A percentile compares a stretch with the other conserved stretches of the same genome.
Evolutionary conservation across 2,329 filamentous ascomycete species (phyloP).

Genomic region (Fusarium lyarnte): DNA sequence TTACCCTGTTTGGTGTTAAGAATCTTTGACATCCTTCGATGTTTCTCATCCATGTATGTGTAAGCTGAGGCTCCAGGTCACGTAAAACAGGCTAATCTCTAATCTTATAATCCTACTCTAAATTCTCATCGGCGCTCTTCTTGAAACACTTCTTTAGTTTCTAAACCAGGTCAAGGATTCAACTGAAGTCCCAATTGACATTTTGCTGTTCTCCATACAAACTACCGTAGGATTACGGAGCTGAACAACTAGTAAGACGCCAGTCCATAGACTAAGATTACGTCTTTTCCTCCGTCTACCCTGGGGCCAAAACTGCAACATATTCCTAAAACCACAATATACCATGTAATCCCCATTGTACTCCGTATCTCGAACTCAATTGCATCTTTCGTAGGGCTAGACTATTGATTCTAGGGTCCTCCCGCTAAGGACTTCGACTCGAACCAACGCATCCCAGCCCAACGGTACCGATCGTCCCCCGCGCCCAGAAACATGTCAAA

Average conservation of each 20-base stretch:
- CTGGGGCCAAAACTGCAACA: not conserved
- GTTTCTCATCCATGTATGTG: not conserved
- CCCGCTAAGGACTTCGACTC: not conserved
- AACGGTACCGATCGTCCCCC: not conserved
- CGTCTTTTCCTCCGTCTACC: not conserved
- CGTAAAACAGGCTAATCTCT: not conserved
- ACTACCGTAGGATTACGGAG: not conserved
- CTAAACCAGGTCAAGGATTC: not conserved
- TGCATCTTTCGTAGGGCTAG: not conserved
- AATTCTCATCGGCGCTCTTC: not conserved
- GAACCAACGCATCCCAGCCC: not conserved
- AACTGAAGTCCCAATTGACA: not conserved
- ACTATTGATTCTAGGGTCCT: not conserved
- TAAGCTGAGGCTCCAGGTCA: not conserved
- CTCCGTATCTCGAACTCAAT: not conserved
- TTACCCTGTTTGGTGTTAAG: not conserved
- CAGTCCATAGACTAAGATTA: not conserved
- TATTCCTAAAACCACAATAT: not conserved
- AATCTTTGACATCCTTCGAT: not conserved
- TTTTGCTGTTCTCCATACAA: not conserved
- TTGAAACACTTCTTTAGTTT: not conserved
- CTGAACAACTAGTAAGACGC: not conserved
- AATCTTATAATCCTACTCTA: not conserved
- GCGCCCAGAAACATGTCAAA: not conserved
- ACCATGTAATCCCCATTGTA: not conserved